phyloP scores from a whole-genome alignment of 2,329 filamentous ascomycete species.

The Fusarium drepaniforme region DNA sequence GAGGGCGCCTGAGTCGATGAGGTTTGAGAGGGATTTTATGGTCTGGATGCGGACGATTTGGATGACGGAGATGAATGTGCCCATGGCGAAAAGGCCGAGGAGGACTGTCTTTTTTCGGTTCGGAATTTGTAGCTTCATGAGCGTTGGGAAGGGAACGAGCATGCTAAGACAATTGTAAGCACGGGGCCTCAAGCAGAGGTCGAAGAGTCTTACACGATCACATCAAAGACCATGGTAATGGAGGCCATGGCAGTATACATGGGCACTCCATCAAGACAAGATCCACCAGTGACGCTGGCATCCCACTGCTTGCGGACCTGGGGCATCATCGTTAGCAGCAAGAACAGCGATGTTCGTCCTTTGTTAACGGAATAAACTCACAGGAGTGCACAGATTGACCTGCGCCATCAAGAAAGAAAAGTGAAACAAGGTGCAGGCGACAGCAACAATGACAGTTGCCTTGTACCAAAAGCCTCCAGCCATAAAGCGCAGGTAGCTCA shows the following conservation, averaged over 20 bases:
- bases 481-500: constrained; percentile 60
- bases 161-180: constrained; percentile 45
- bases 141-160: constrained; percentile 55
- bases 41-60: constrained; percentile 64
- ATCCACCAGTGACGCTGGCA: constrained; percentile 46
- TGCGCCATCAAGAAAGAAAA: constrained; percentile 52
- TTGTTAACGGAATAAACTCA: constrained; percentile 12
- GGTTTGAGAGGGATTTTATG: constrained; percentile 57
- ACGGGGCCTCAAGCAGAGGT: too few relatives aligned
- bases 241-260: constrained; percentile 58
- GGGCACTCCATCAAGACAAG: constrained; percentile 54
- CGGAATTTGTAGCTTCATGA: constrained; percentile 53
- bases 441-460: constrained; percentile 49
- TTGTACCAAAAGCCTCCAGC: constrained; percentile 50
- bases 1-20: constrained; percentile 56
- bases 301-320: constrained; percentile 56
- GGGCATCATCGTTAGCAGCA: not conserved
- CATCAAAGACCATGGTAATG: constrained; percentile 56
- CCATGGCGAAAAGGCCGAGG: constrained; percentile 58
- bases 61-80: constrained; percentile 63
- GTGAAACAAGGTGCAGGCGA: constrained; percentile 53
- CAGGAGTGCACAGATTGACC: constrained; percentile 52
- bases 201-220: constrained; percentile 51
- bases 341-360: not conserved
- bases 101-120: constrained; percentile 57